Conservation (phyloP, 1,139 yeast genomes). For the Geotrichum candidum region DNA sequence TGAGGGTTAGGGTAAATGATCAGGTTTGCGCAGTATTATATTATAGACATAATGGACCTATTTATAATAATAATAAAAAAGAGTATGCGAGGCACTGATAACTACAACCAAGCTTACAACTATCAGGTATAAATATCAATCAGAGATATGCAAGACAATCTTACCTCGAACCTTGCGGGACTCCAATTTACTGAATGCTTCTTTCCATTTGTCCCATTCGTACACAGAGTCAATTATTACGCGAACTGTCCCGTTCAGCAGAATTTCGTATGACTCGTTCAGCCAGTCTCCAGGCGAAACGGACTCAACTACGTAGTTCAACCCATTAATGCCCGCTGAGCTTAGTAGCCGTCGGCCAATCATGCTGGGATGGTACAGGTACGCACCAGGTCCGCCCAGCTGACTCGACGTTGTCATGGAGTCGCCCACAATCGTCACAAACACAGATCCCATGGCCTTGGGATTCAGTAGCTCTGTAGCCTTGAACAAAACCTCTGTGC, state of each 20-base stretch:
- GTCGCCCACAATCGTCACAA: slow-evolving; percentile 51
- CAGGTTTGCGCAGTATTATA: not conserved
- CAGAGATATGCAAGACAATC: slow-evolving; percentile 37
- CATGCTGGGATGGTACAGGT: slow-evolving; percentile 28
- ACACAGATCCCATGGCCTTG: slow-evolving; percentile 39
- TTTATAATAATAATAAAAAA: not conserved
- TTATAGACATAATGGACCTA: not conserved
- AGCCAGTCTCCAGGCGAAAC: slow-evolving; percentile 28
- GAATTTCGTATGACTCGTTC: slow-evolving; percentile 33
- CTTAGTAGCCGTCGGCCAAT: slow-evolving; percentile 30
- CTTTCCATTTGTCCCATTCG: slow-evolving; percentile 44
- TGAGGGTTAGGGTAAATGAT: not conserved
- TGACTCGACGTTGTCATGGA: slow-evolving; percentile 28
- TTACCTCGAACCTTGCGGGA: slow-evolving; percentile 57
- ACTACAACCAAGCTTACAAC: not conserved
- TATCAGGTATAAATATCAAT: not conserved
- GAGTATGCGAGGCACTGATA: not conserved
- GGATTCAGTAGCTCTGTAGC: slow-evolving; percentile 39
- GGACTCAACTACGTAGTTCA: slow-evolving; percentile 30
- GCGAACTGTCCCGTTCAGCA: slow-evolving; percentile 41
- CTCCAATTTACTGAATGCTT: slow-evolving; percentile 46
- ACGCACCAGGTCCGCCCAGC: slow-evolving; percentile 21
- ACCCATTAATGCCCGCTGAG: slow-evolving; percentile 29
- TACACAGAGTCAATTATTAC: slow-evolving; percentile 51
- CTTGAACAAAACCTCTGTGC: slow-evolving; percentile 32